Evolutionary conservation across 1,284 basidiomycete species (phyloP).

Genomic region (Pholiota adiposa): DNA sequence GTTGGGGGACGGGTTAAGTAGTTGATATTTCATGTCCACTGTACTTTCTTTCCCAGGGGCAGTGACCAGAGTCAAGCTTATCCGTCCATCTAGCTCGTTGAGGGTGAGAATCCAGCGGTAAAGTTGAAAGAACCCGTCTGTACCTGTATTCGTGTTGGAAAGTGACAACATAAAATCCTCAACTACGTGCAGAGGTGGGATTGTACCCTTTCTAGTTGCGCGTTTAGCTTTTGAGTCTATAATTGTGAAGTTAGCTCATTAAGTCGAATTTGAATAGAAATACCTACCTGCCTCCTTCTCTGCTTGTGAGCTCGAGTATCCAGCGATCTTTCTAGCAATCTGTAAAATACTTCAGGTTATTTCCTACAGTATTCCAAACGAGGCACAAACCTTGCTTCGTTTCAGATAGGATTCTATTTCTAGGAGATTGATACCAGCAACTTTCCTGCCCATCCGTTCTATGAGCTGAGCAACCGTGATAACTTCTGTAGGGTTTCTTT

Average conservation of each 20-base stretch:
- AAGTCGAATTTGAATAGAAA: no score
- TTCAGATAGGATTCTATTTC: slow-evolving; percentile 87
- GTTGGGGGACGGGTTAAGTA: slow-evolving; percentile 91
- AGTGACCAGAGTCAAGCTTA: slow-evolving; percentile 53
- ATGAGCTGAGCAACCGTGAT: slow-evolving; percentile 72
- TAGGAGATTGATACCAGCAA: slow-evolving; percentile 78
- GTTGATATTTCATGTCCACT: slow-evolving; percentile 86
- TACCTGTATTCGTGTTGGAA: slow-evolving; percentile 82
- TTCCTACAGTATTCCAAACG: slow-evolving; percentile 10
- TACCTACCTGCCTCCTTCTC: slow-evolving; percentile 51
- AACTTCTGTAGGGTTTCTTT: slow-evolving; percentile 52
- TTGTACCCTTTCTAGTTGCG: slow-evolving; percentile 40
- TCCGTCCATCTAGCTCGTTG: slow-evolving; percentile 59
- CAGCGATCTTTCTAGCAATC: slow-evolving; percentile 77
- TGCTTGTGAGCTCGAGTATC: slow-evolving; percentile 76
- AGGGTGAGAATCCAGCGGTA: neutral
- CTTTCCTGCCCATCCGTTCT: slow-evolving; percentile 66
- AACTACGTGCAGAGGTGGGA: slow-evolving; percentile 85
- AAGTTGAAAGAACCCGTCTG: slow-evolving; percentile 28
- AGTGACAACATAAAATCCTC: slow-evolving; percentile 88
- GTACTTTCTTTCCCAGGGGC: slow-evolving; percentile 42
- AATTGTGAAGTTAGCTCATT: neutral
- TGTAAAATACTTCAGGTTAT: slow-evolving; percentile 27
- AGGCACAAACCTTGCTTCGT: slow-evolving; percentile 75
- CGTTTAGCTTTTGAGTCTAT: slow-evolving; percentile 30